Base-by-base conservation (phyloP, 805 yeast species). In the Alloascoidea africana region DNA sequence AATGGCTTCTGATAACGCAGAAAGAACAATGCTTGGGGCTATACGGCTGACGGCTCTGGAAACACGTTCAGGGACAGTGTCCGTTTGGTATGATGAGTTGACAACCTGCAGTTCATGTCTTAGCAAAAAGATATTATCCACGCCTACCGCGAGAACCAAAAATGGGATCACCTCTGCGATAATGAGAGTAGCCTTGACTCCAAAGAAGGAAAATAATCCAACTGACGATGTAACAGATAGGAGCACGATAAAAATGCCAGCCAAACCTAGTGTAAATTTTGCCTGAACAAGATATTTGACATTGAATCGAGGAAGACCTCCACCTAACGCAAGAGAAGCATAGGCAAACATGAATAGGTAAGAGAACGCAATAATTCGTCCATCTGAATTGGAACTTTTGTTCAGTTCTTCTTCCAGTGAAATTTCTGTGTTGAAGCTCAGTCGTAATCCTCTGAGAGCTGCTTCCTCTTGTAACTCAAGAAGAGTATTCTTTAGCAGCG, bases 161-260 rank as follows among this genome's bases (percentile, higher is more conserved):
- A 89, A 89, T 5, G 97, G 97, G 23, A 89, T 89, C 4, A 89
- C 98, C 54, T 91, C 97, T 2, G 97, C 96, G 40, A 89, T 85
- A 45, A 89, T 87, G 33, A 89, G 62, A 0, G 97, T 89, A 0
- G 94, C 82, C 49, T 82, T 84, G 36, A 87, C 58, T 0, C 91
- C 93, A n/a, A 81, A 41, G 4, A 70, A 48, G 8, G 91, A 70
- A 56, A 84, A 81, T 3, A 85, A 46, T 0, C 97, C 97, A 0
- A 86, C 83, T 0, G 96, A 74, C 1, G 94, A 68, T 1, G 72
- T 55, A 1, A 89, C 94, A 0, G 96, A 86, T 5, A 84, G 54
- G 16, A 84, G 56, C 11, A 91, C 95, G 30, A 87, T 80, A 3
- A 73, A 41, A 16, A 89, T 82, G 1, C 97, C 98, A n/a, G 77